phyloP scores from a whole-genome alignment of 352 stramenopile genomes.

The Phytopythium kandeliae region DNA sequence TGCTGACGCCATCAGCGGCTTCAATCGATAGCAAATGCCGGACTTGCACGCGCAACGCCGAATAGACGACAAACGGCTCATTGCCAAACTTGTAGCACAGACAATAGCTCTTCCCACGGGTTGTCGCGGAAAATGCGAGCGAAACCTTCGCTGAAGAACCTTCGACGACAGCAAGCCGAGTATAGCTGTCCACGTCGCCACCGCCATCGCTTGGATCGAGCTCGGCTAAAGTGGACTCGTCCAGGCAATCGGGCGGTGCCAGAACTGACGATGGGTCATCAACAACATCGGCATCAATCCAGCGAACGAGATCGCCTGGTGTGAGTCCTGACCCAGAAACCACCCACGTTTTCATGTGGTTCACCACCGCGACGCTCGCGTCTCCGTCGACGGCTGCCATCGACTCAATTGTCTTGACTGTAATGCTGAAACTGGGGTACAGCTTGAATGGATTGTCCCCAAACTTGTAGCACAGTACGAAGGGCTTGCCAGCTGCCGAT shows the following conservation, averaged over 20 bases:
- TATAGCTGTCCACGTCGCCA: neutral
- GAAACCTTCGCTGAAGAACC: conserved; percentile 1
- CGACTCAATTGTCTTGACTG: conserved; percentile 40
- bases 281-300: conserved; percentile 37
- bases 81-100: conserved; percentile 67
- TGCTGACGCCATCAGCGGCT: conserved; percentile 16
- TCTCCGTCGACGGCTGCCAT: conserved; percentile 27
- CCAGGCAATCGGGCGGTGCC: conserved; percentile 27
- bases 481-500: conserved; percentile 27
- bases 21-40: conserved; percentile 31
- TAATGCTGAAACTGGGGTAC: conserved; percentile 37
- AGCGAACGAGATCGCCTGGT: conserved; percentile 42
- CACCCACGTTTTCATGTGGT: conserved; percentile 47
- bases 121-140: conserved; percentile 33
- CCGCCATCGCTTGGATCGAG: conserved; percentile 6
- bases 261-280: conserved; percentile 17
- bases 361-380: conserved; percentile 32
- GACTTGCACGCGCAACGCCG: conserved; percentile 34
- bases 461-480: conserved; percentile 68
- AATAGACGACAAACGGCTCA: conserved; percentile 57
- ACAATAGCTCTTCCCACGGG: conserved; percentile 43
- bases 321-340: conserved; percentile 37
- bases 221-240: conserved; percentile 28
- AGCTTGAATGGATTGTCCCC: conserved; percentile 64
- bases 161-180: neutral